These are phyloP conservation scores for Aspergillus diversus DNA, from an alignment of 495 filamentous ascomycete species.

Conservation along the genomic window DNA sequence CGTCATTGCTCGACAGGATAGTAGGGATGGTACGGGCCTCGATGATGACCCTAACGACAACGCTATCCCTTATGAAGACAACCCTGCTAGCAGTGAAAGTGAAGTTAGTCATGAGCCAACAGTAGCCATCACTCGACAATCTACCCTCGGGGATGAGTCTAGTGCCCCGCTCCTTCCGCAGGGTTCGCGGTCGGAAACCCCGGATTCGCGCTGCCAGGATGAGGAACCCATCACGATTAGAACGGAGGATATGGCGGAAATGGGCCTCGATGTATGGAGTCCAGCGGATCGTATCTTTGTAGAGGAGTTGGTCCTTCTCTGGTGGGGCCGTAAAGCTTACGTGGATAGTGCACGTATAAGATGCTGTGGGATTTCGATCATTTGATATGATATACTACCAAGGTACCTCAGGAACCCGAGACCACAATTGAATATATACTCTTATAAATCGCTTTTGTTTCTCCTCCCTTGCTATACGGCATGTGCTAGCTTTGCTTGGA, in stretches of 20 bases:
- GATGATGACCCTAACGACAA: constrained; percentile 34
- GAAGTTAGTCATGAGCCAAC: constrained; percentile 7
- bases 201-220: constrained; percentile 5
- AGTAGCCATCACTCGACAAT: constrained; percentile 35
- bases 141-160: constrained; percentile 35
- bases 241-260: constrained; percentile 71
- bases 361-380: constrained; percentile 80
- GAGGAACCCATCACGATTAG: constrained; percentile 57
- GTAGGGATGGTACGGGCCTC: constrained; percentile 56
- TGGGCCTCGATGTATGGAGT: constrained; percentile 91
- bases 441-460: no score
- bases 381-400: constrained; percentile 46
- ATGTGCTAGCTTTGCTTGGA: no score
- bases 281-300: constrained; percentile 74
- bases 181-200: not conserved
- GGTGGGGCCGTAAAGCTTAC: constrained; percentile 70
- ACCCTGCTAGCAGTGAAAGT: constrained; percentile 41
- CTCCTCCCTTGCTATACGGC: no score
- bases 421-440: constrained; percentile 1
- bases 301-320: constrained; percentile 64
- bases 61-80: constrained; percentile 34
- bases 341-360: constrained; percentile 75
- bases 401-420: not conserved
- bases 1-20: constrained; percentile 54
- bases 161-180: constrained; percentile 30